Evolutionary conservation across 139 green algal genomes (phyloP), one percentile per base, ranked within the genome.

Genomic region (Edaphochlamys debaryana): DNA sequence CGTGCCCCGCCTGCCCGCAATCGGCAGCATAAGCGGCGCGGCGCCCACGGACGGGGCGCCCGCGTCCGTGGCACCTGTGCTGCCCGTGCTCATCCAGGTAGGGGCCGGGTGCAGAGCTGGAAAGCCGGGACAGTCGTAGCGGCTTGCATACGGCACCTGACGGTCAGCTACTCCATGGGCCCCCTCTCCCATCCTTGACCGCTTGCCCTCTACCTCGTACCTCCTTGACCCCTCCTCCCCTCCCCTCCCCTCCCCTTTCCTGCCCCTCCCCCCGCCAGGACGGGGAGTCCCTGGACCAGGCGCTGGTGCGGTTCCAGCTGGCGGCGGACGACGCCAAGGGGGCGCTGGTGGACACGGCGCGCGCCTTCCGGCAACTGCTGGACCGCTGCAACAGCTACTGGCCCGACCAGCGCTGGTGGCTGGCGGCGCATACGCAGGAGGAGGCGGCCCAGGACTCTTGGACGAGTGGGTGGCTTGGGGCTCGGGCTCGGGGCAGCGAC

Each of bases 381-480:
- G 75, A 81, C 40, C 30, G 62, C 4, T 62, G 40, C 75, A 81
- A 81, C 58, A 81, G 75, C 58, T 19, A 15, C 30, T 81, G 75
- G 75, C 38, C 75, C 3, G 75, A 81, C 40, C 75, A 81, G 60
- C 75, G 75, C 17, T 81, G 75, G 75, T 81, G 75, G 75, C 60
- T 81, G 60, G 37, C 75, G n/a, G 60, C 75, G 40, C 75, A 81
- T 30, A 71, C 75, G 42, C 60, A 72, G 30, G 75, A 81, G 19
- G 75, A 81, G 2, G 60, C 75, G 58, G 75, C 75, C 42, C 3
- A 50, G 30, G 75, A 81, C 30, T 30, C 40, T 19, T 81, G 75
- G 75, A 40, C 60, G 19, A 45, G 75, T 81, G 75, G 3, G 75
- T 41, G 52, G 45, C 11, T 54, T n/a, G n/a, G n/a, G n/a, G n/a